phyloP scores from a whole-genome alignment of 805 yeast genomes.

The Saccharomycopsis schoenii region DNA sequence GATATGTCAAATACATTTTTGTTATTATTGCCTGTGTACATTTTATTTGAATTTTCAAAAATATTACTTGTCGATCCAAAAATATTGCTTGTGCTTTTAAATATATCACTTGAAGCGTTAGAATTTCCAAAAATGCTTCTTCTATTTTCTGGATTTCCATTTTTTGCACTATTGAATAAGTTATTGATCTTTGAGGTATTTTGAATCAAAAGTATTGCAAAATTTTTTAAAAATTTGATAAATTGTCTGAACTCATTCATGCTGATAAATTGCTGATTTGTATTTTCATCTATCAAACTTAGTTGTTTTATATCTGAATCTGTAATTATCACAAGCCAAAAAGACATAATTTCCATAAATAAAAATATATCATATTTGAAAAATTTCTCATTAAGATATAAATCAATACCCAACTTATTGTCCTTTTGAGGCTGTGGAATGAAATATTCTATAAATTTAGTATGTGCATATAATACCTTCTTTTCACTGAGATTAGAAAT shows the following conservation, averaged over 20 bases:
- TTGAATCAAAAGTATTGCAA: slow-evolving; percentile 43
- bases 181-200: slow-evolving; percentile 18
- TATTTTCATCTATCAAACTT: slow-evolving; percentile 15
- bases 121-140: slow-evolving; percentile 1
- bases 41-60: neutral
- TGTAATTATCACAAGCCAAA: slow-evolving; percentile 55
- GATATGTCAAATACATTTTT: neutral
- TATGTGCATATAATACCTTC: slow-evolving; percentile 17
- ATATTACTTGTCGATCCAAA: neutral
- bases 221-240: slow-evolving; percentile 37
- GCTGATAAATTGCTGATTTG: slow-evolving; percentile 31
- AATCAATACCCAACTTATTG: neutral
- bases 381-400: slow-evolving; percentile 14
- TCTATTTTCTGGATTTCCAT: neutral
- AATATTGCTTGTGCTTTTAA: slow-evolving; percentile 6
- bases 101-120: slow-evolving; percentile 9
- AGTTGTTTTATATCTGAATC: slow-evolving; percentile 41
- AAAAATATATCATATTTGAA: slow-evolving; percentile 32
- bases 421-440: neutral
- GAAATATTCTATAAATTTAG: slow-evolving; percentile 11
- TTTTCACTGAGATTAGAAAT: slow-evolving; percentile 3
- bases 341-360: slow-evolving; percentile 54
- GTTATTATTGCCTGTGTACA: neutral
- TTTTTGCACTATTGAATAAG: slow-evolving; percentile 2
- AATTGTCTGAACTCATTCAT: slow-evolving; percentile 32